Conservation (phyloP, 306 rosid genomes). For the Trifolium subterraneum region DNA sequence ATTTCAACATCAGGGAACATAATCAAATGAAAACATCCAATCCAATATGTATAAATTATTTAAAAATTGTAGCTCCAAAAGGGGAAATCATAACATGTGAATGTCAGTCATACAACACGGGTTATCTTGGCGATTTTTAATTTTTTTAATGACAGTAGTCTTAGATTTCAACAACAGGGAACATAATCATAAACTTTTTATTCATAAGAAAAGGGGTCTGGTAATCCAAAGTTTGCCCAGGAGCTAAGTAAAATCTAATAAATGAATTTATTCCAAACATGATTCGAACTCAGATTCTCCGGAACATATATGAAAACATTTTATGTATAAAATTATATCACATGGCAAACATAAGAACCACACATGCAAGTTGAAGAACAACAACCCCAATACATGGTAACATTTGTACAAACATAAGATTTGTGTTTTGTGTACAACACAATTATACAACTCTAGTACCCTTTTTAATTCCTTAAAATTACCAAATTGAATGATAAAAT, state of each 20-base stretch:
- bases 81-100: conserved; percentile 8
- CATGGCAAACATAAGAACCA: conserved; percentile 18
- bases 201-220: neutral
- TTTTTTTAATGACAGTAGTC: neutral
- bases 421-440: conserved; percentile 12
- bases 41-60: too few species aligned
- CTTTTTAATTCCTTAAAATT: neutral
- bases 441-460: neutral
- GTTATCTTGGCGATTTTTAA: neutral
- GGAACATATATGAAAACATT: conserved; percentile 8
- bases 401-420: neutral
- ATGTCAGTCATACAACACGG: conserved; percentile 21
- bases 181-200: neutral
- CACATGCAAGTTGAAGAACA: conserved; percentile 5
- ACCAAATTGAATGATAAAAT: neutral
- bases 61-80: too few species aligned
- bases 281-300: too few species aligned
- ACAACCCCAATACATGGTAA: neutral
- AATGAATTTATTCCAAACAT: too few species aligned
- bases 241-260: neutral
- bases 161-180: conserved; percentile 28
- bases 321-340: neutral
- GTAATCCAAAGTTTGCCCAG: neutral
- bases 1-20: too few species aligned
- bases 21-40: too few species aligned